Evolutionary conservation across 495 filamentous ascomycete species (phyloP), one percentile per base, ranked within the genome.

Genomic region (Daldinia childiae): DNA sequence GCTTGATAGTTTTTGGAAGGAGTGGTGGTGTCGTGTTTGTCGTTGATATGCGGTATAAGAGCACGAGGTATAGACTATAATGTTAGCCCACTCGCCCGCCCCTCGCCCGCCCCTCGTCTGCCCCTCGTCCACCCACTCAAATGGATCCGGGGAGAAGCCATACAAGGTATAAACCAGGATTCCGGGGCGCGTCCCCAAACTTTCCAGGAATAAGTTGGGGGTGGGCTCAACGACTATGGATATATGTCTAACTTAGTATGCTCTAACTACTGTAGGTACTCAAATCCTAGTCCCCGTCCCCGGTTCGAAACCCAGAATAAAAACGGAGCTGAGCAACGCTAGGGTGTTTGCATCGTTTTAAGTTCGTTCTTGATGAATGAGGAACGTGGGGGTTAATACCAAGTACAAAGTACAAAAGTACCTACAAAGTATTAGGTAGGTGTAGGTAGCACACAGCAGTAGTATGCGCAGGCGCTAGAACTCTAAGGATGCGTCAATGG

Each of bases 11-110:
- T 69, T 69, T 58, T 58, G 55, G 61, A 65, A 30, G n/a, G n/a
- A 24, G 34, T 41, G n/a, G 62, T 66, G 58, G 65, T 61, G 58
- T 69, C 65, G 65, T 73, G 64, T 65, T 68, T 68, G 69, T 57
- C 43, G 65, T 72, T 61, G 57, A 59, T 50, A 65, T 66, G 66
- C 39, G 41, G 62, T 50, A 69, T 58, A 19, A 58, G 59, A 51
- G 58, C 63, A 72, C 58, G 71, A 63, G 69, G 56, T 62, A 14
- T 36, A 36, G 29, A 32, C 29, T 12, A 12, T 36, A 6, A 6
- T 29, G 27, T 29, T 29, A 29, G 27, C 0, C 27, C 27, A 4
- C 27, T 29, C 27, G 0, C 6, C 27, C 27, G 0, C 27, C 27
- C 27, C 27, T 29, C 27, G 0, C 6, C 27, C 27, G 27, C 27